These are phyloP conservation scores for Rhynchospora pubera DNA, from an alignment of 176 grass and related monocot species.

Conservation along the genomic window DNA sequence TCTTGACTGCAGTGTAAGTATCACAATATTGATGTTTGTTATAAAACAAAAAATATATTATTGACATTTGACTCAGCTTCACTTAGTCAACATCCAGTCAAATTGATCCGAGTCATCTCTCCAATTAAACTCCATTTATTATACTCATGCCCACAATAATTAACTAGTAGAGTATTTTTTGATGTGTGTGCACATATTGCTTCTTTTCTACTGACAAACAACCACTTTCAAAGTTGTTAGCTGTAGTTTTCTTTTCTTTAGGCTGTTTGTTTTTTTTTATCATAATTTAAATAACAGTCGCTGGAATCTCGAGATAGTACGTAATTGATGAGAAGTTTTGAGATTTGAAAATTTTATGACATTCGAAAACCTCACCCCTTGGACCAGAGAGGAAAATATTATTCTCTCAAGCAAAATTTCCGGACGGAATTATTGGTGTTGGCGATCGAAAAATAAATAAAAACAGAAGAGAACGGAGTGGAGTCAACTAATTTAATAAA, in stretches of 20 bases:
- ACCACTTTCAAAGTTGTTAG: constrained; percentile 13
- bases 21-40: not conserved
- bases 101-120: not conserved
- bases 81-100: not conserved
- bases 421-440: not conserved
- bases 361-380: not conserved
- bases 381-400: not conserved
- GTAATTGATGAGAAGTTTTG: not conserved
- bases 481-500: not conserved
- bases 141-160: constrained; percentile 20
- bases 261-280: not conserved
- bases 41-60: not conserved
- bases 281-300: not conserved
- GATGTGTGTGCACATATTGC: constrained; percentile 29
- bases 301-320: not conserved
- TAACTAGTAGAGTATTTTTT: constrained; percentile 33
- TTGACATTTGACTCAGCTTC: not conserved
- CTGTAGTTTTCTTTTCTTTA: constrained; percentile 15
- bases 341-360: constrained; percentile 2
- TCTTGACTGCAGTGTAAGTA: constrained; percentile 7
- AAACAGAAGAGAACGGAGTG: not conserved
- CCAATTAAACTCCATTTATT: constrained; percentile 14
- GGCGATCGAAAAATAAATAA: too few relatives aligned
- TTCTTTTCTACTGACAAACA: constrained; percentile 58
- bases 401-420: not conserved